phyloP scores from a whole-genome alignment of 2,329 filamentous ascomycete species.

The Phyllosticta capitalensis region DNA sequence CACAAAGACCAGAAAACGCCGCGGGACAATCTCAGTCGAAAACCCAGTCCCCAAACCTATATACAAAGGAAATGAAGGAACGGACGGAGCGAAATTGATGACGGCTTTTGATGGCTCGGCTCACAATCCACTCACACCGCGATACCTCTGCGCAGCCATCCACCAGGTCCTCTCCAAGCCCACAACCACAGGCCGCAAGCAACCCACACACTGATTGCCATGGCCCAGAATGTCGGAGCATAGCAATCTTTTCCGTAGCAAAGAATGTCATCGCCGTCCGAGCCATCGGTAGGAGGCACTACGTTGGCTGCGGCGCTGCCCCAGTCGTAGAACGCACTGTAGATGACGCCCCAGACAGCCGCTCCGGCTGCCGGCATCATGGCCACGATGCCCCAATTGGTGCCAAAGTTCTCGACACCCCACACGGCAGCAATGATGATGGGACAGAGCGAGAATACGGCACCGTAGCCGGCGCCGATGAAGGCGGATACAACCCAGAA shows the following conservation, averaged over 20 bases:
- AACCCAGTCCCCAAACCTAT: background rate
- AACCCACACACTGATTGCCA: constrained; percentile 69
- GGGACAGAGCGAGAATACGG: constrained; percentile 78
- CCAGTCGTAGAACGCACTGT: constrained; percentile 65
- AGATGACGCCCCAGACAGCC: constrained; percentile 84
- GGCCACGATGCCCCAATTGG: constrained; percentile 92
- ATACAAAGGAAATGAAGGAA: background rate
- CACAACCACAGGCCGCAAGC: constrained; percentile 59
- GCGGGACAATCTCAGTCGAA: background rate
- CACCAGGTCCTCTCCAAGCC: constrained; percentile 71
- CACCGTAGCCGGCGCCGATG: constrained; percentile 86
- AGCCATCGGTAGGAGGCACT: constrained; percentile 42
- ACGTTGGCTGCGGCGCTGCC: background rate
- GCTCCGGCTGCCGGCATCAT: constrained; percentile 84
- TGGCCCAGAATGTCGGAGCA: constrained; percentile 72
- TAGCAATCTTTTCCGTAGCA: constrained; percentile 82
- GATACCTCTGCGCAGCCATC: constrained; percentile 70
- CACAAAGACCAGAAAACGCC: background rate
- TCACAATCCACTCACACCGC: constrained; percentile 39
- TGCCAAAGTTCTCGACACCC: constrained; percentile 97
- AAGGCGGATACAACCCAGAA: constrained; percentile 81
- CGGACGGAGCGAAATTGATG: background rate
- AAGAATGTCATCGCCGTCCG: constrained; percentile 43
- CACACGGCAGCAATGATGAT: constrained; percentile 95
- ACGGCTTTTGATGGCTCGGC: background rate